Conservation (phyloP, 768 basidiomycete species). For the Lentinula sp. region DNA sequence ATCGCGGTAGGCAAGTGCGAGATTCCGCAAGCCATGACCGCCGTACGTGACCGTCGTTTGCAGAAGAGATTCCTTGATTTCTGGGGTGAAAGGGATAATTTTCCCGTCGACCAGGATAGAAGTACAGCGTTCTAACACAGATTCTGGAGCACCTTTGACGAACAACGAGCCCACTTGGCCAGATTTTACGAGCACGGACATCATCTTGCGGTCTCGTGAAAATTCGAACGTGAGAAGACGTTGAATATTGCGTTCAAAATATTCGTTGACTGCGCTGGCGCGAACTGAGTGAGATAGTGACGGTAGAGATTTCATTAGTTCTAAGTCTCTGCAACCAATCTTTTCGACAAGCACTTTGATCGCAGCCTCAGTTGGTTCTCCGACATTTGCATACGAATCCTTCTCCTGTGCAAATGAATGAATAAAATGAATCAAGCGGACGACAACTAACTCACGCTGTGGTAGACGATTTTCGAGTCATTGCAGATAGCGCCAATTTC, state of each 20-base stretch:
- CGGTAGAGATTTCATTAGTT: constrained; percentile 50
- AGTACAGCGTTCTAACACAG: constrained; percentile 85
- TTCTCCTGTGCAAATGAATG: constrained; percentile 55
- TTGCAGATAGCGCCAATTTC: constrained; percentile 95
- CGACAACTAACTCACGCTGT: constrained; percentile 43
- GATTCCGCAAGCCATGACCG: constrained; percentile 76
- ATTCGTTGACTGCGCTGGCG: constrained; percentile 79
- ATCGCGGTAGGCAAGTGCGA: constrained; percentile 86
- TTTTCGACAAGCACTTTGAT: constrained; percentile 95
- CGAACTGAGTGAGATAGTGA: constrained; percentile 54
- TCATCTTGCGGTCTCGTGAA: constrained; percentile 97
- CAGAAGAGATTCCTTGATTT: constrained; percentile 55
- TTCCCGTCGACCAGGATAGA: constrained; percentile 62
- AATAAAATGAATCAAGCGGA: background rate
- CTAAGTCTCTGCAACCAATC: constrained; percentile 67
- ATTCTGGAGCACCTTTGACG: constrained; percentile 96
- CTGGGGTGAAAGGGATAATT: constrained; percentile 57
- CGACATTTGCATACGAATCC: constrained; percentile 71
- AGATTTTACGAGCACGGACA: constrained; percentile 87
- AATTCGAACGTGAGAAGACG: constrained; percentile 96
- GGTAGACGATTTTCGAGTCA: constrained; percentile 86
- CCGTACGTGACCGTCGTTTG: constrained; percentile 71
- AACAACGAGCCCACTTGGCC: constrained; percentile 72
- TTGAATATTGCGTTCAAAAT: constrained; percentile 68
- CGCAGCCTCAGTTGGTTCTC: constrained; percentile 97